These are phyloP conservation scores for Rosa persica DNA, from an alignment of 306 rosid species.

Conservation along the genomic window DNA sequence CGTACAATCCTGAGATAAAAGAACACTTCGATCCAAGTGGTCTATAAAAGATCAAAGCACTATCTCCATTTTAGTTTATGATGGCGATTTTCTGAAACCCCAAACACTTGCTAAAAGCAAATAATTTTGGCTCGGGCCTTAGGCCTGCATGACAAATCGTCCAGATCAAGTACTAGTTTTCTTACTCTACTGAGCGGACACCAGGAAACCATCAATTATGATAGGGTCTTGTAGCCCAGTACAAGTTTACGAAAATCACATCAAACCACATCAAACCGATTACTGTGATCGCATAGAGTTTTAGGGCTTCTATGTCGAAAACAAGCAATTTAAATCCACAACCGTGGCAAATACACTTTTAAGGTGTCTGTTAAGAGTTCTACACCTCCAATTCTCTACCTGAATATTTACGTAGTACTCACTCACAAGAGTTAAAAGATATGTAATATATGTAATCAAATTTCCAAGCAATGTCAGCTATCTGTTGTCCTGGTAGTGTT, in stretches of 20 bases:
- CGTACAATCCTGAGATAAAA: too few relatives aligned
- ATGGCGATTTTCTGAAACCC: background rate
- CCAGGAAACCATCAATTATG: background rate
- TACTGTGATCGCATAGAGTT: background rate
- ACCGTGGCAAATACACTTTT: background rate
- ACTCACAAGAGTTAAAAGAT: background rate
- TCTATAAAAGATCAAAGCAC: background rate
- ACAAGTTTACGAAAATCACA: background rate
- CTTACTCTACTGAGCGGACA: background rate
- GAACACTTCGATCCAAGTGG: background rate
- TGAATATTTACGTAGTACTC: slow-evolving; percentile 4
- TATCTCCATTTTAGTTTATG: background rate
- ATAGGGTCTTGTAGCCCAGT: background rate
- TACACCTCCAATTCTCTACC: slow-evolving; percentile 5
- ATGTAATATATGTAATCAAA: background rate
- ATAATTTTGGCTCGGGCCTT: background rate
- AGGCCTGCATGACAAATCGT: background rate
- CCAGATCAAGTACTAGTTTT: background rate
- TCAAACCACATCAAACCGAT: background rate
- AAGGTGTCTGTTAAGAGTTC: slow-evolving; percentile 7
- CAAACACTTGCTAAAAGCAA: background rate
- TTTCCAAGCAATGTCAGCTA: slow-evolving; percentile 35
- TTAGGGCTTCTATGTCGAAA: background rate
- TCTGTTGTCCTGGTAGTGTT: slow-evolving; percentile 49
- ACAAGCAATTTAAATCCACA: slow-evolving; percentile 12